Base-by-base conservation (phyloP, 495 filamentous ascomycete species). In the Pyrenopolyporus hunteri region DNA sequence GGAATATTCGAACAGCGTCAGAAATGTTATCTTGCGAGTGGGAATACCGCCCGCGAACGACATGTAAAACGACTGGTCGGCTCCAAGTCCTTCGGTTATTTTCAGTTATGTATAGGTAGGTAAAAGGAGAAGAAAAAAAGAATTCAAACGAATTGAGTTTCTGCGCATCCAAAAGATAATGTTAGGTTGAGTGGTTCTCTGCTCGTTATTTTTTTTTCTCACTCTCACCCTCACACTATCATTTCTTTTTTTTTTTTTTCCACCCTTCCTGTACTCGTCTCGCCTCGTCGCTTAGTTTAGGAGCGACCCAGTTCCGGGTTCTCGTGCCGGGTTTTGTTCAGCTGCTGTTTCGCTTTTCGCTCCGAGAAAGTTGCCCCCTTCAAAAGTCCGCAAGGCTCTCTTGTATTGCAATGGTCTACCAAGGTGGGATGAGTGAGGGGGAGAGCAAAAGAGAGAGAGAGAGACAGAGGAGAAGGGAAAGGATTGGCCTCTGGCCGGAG, bases 321-420 rank as follows among this genome's bases (percentile, higher is more conserved):
- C 23, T 55, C 13, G 32, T 51, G 29, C 39, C 56, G 62, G 33
- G n/a, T n/a, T 51, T 28, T 58, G 49, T 50, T 64, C 43, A 58
- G 60, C 54, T 58, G 33, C 31, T 48, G 62, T 59, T 59, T 59
- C 45, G 62, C 36, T 50, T 64, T 33, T 52, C 40, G 50, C 62
- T 60, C 55, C 55, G 62, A 49, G 43, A 65, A 46, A 56, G 50
- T 59, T 65, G 62, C 62, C 56, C 44, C 61, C 49, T 65, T 59
- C 55, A 51, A 32, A 65, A 51, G 56, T 55, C 56, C 62, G 56
- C 45, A 56, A 65, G 62, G 56, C 62, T 59, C 26, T 50, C 28
- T 26, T 49, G 20, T 33, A 17, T 52, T 4, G 35, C 43, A 53
- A 52, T 48, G 23, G 39, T 50, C 59, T 29, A 65, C 17, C 32